Conservation (phyloP, 345 rosid genomes). For the Raphanus sativus region DNA sequence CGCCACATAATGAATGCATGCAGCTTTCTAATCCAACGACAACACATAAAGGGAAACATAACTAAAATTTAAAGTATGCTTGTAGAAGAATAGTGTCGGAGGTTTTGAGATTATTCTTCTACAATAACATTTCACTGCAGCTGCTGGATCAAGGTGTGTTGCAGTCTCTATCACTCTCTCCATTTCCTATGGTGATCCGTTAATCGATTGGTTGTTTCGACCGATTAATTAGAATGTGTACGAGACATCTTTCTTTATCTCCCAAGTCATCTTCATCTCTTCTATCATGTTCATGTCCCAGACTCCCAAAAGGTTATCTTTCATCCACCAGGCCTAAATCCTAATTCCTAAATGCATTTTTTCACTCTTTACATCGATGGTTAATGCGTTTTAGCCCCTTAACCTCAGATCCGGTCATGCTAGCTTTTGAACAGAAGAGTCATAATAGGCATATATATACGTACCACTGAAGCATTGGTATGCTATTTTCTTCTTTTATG, state of each 20-base stretch:
- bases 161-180: constrained; percentile 2
- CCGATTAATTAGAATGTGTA: not conserved
- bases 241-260: not conserved
- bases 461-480: not conserved
- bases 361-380: not conserved
- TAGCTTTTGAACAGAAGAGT: not conserved
- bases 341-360: not conserved
- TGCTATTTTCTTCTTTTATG: constrained; percentile 35
- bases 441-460: not conserved
- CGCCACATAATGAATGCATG: not conserved
- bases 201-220: not conserved
- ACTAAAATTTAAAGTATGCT: not conserved
- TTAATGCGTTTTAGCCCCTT: not conserved
- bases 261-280: not conserved
- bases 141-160: not conserved
- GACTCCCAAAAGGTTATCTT: not conserved
- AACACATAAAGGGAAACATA: not conserved
- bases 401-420: not conserved
- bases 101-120: not conserved
- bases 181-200: not conserved
- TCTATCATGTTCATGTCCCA: not conserved
- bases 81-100: not conserved
- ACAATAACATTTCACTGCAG: not conserved
- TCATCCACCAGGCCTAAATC: not conserved
- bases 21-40: not conserved